These are phyloP conservation scores for Pichia scutulata DNA, from an alignment of 805 yeast genomes.

Conservation along the genomic window DNA sequence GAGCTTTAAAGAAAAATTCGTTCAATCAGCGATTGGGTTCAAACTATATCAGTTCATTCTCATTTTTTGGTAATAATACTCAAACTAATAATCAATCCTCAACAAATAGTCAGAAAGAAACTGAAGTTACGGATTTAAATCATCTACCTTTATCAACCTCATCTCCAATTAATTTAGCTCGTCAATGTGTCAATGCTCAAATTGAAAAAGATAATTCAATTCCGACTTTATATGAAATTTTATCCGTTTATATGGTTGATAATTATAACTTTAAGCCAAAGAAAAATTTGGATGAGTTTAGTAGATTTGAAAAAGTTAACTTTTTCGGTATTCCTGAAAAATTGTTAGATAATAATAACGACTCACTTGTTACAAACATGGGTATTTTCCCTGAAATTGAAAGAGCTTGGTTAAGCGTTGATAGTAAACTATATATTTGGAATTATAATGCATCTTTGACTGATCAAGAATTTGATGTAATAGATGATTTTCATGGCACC, in stretches of 20 bases:
- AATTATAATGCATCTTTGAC: conserved; percentile 42
- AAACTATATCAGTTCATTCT: conserved; percentile 4
- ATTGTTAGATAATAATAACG: conserved; percentile 23
- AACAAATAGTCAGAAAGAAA: conserved; percentile 13
- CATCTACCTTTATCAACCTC: conserved; percentile 44
- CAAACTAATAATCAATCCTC: conserved; percentile 11
- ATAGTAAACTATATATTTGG: conserved; percentile 80
- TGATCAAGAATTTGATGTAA: conserved; percentile 60
- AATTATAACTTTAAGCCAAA: conserved; percentile 49
- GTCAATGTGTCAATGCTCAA: conserved; percentile 53
- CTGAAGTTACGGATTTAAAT: conserved; percentile 20
- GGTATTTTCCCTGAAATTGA: conserved; percentile 77
- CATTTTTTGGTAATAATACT: conserved; percentile 2
- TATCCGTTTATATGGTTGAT: conserved; percentile 57
- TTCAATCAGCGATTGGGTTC: background rate
- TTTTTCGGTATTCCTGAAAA: conserved; percentile 72
- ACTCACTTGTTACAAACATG: conserved; percentile 51
- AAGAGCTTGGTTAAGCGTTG: conserved; percentile 81
- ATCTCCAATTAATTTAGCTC: conserved; percentile 51
- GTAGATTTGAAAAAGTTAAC: conserved; percentile 70
- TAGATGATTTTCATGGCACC: conserved; percentile 75
- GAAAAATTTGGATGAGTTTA: conserved; percentile 42
- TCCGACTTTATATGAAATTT: conserved; percentile 48
- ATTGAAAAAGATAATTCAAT: conserved; percentile 51
- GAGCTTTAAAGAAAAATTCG: conserved; percentile 18